These are phyloP conservation scores for Cladosporium sp. DNA, from an alignment of 2,329 filamentous ascomycete genomes.

Conservation along the genomic window DNA sequence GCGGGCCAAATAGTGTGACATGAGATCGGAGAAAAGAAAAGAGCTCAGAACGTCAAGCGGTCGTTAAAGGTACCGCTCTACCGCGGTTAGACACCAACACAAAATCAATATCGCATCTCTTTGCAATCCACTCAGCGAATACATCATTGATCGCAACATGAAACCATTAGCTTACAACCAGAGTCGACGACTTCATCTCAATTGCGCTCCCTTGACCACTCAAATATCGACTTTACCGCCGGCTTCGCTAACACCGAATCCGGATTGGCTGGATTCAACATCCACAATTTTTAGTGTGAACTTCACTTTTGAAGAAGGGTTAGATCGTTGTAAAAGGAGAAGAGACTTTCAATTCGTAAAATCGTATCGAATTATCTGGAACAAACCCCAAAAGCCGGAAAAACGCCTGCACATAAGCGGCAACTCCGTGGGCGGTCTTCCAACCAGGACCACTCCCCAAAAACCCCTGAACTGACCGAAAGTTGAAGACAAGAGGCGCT, in stretches of 20 bases:
- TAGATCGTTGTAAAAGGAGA: neutral
- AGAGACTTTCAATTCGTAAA: neutral
- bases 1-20: no score
- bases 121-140: no score
- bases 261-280: constrained; percentile 8
- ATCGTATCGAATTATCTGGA: constrained; percentile 8
- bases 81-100: no score
- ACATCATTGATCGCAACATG: no score
- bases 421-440: neutral
- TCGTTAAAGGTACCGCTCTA: no score
- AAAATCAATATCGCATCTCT: no score
- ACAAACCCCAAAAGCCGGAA: neutral
- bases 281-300: neutral
- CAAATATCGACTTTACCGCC: neutral
- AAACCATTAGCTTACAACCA: neutral
- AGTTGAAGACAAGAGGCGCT: neutral
- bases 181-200: neutral
- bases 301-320: neutral
- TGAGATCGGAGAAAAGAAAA: no score
- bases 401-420: neutral
- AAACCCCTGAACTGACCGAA: neutral
- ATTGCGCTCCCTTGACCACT: neutral
- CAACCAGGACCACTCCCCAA: neutral
- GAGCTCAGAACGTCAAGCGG: no score
- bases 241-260: neutral